Percentiles rank a stretch among this genome's conserved stretches.
These are phyloP conservation scores for Gracilaria gracilis DNA, from an alignment of 23 red algal genomes.

Conservation along the genomic window DNA sequence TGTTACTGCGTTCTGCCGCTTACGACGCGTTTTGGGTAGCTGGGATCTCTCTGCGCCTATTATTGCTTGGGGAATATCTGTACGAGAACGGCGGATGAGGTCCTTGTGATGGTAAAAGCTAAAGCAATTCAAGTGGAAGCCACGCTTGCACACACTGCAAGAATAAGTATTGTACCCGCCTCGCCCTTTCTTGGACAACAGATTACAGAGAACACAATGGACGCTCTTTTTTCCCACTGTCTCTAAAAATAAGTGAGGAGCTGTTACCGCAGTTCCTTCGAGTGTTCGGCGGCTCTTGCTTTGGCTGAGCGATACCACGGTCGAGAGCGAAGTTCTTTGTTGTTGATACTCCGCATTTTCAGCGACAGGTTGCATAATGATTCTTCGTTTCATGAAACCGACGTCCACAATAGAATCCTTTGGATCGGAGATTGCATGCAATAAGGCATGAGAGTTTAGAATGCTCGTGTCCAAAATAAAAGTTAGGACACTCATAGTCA, in stretches of 20 bases:
- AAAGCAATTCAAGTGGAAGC: conserved; percentile 3
- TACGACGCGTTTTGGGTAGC: no score
- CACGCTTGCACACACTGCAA: not conserved
- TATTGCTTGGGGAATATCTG: not conserved
- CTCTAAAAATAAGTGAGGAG: not conserved
- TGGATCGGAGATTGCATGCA: not conserved
- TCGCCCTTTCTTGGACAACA: not conserved
- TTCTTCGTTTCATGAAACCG: not conserved
- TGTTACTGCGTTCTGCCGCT: no score
- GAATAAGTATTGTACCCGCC: not conserved
- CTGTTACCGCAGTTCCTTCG: no score
- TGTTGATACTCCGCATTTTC: not conserved
- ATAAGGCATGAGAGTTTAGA: not conserved
- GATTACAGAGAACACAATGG: not conserved
- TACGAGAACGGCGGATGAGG: not conserved
- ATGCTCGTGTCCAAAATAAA: not conserved
- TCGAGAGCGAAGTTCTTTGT: not conserved
- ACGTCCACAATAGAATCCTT: not conserved
- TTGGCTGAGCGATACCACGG: no score
- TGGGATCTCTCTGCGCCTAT: no score
- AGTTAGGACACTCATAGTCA: conserved; percentile 16
- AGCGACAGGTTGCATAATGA: not conserved
- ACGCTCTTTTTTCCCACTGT: not conserved
- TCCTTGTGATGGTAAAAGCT: not conserved
- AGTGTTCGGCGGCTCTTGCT: no score